Evolutionary conservation across 176 grass and related monocot species (phyloP).

Genomic region (Poa annua): DNA sequence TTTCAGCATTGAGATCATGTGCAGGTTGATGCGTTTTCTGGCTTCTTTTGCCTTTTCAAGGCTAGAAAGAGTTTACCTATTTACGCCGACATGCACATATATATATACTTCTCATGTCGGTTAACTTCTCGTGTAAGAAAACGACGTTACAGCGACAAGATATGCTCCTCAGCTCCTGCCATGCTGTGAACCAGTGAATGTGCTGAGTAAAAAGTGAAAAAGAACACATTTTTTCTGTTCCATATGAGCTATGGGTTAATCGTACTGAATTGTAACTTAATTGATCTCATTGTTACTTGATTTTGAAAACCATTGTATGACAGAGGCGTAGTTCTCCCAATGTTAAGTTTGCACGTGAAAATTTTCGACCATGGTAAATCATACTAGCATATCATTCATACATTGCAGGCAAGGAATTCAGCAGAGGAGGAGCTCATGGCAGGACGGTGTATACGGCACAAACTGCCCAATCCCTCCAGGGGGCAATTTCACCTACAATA

Average conservation of each 20-base stretch:
- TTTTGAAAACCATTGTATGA: neutral
- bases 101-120: neutral
- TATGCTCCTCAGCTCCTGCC: neutral
- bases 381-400: neutral
- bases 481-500: conserved; percentile 77
- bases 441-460: conserved; percentile 87
- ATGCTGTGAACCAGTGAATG: neutral
- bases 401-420: conserved; percentile 77
- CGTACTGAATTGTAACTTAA: neutral
- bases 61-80: neutral
- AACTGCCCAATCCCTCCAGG: conserved; percentile 91
- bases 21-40: conserved; percentile 24
- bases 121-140: neutral
- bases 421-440: conserved; percentile 93
- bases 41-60: conserved; percentile 14
- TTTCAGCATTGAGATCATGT: conserved; percentile 42
- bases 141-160: neutral
- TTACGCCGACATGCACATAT: neutral
- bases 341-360: neutral
- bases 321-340: neutral
- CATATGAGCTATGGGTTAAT: neutral
- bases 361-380: neutral
- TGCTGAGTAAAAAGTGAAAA: neutral
- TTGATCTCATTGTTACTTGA: neutral
- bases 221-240: neutral